Conservation (phyloP, 2,329 filamentous ascomycete genomes). For the Aspergillus costaricaensis region DNA sequence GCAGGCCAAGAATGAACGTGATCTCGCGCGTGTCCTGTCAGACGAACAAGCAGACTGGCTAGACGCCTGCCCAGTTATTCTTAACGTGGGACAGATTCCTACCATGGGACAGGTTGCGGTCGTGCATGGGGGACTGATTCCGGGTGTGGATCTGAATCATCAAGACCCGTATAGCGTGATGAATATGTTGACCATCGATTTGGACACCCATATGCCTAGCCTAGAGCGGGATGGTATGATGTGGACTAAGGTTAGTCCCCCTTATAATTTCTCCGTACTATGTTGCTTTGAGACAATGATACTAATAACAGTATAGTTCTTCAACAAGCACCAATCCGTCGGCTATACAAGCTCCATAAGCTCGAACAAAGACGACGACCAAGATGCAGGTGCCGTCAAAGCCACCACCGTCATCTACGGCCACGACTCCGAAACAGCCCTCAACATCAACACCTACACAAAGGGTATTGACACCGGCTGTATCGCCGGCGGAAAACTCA, state of each 20-base stretch:
- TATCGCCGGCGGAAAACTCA: conserved; percentile 72
- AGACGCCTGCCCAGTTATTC: conserved; percentile 71
- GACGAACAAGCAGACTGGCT: conserved; percentile 69
- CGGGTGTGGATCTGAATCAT: conserved; percentile 67
- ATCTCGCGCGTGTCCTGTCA: conserved; percentile 59
- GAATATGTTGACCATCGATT: conserved; percentile 84
- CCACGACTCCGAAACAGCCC: conserved; percentile 75
- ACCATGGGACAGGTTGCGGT: conserved; percentile 67
- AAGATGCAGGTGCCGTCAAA: conserved; percentile 28
- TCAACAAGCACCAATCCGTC: conserved; percentile 51
- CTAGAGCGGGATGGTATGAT: conserved; percentile 56
- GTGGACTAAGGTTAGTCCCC: conserved; percentile 62
- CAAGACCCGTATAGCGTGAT: conserved; percentile 82
- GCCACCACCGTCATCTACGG: conserved; percentile 77
- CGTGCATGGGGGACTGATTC: conserved; percentile 84
- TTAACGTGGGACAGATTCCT: conserved; percentile 67
- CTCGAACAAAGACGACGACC: conserved; percentile 11
- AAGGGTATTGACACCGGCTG: conserved; percentile 87
- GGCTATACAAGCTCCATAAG: conserved; percentile 26
- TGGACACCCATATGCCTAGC: conserved; percentile 61
- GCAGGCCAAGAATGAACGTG: conserved; percentile 40
- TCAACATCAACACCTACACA: conserved; percentile 68
- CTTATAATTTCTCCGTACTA: neutral
- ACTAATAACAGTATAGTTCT: conserved; percentile 40
- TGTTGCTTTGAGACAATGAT: neutral